Evolutionary conservation across 352 stramenopile species (phyloP).

Genomic region (Blastocystis sp.): DNA sequence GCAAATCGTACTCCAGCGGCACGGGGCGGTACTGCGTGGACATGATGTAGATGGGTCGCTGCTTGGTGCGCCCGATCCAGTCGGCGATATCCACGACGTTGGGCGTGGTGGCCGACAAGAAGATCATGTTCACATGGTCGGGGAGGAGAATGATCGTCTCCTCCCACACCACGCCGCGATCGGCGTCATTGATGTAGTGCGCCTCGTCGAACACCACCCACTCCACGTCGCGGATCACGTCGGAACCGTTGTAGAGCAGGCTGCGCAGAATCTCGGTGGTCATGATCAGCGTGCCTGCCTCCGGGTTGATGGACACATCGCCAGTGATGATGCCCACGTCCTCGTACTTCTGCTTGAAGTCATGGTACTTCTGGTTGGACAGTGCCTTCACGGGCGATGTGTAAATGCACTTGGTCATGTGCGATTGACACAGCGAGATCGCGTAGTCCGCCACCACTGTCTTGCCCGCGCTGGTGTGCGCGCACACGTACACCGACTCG

Average conservation of each 20-base stretch:
- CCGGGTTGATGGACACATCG: constrained; percentile 90
- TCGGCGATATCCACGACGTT: constrained; percentile 97
- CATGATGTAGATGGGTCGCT: constrained; percentile 92
- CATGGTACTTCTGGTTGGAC: constrained; percentile 96
- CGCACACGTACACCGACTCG: constrained; percentile 90
- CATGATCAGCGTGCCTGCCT: constrained; percentile 93
- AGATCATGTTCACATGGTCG: constrained; percentile 92
- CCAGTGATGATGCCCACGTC: constrained; percentile 94
- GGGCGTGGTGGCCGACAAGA: constrained; percentile 94
- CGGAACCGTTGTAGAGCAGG: constrained; percentile 88
- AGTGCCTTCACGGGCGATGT: constrained; percentile 96
- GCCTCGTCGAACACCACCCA: constrained; percentile 95
- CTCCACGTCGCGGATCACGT: constrained; percentile 94
- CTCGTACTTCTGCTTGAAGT: constrained; percentile 89
- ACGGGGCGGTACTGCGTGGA: constrained; percentile 91
- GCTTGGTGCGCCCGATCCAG: constrained; percentile 95
- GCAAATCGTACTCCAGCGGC: constrained; percentile 90
- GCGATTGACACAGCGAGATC: constrained; percentile 86
- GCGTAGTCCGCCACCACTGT: constrained; percentile 96
- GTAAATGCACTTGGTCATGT: constrained; percentile 87
- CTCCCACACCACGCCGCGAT: constrained; percentile 94
- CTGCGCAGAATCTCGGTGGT: constrained; percentile 94
- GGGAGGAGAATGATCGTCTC: constrained; percentile 95
- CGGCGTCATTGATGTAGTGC: constrained; percentile 96
- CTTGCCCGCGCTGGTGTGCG: constrained; percentile 93